These are phyloP conservation scores for Bruguiera sexangula DNA, from an alignment of 345 rosid species.

Conservation along the genomic window DNA sequence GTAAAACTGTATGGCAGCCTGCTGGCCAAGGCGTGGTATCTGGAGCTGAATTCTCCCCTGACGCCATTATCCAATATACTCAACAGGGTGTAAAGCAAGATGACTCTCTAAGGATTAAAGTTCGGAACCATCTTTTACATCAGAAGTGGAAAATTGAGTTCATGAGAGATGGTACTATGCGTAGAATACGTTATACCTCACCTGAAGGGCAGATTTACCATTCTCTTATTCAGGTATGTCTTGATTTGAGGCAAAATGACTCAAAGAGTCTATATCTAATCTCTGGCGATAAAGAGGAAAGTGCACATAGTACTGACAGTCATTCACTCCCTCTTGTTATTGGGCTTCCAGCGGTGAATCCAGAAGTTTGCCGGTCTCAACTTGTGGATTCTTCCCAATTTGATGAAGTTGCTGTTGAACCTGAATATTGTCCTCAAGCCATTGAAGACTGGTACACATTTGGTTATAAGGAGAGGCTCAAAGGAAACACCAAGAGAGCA, in stretches of 20 bases:
- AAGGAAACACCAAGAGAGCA: slow-evolving; percentile 1
- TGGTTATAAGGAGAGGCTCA: slow-evolving; percentile 4
- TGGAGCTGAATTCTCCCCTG: slow-evolving; percentile 52
- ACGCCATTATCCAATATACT: slow-evolving; percentile 40
- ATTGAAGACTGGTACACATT: slow-evolving; percentile 32
- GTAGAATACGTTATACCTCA: slow-evolving; percentile 51
- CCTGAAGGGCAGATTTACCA: slow-evolving; percentile 48
- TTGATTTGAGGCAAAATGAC: slow-evolving; percentile 18
- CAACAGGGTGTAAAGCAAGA: not conserved
- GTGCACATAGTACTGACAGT: slow-evolving; percentile 1
- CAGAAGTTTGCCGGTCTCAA: slow-evolving; percentile 9
- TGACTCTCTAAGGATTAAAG: slow-evolving; percentile 11
- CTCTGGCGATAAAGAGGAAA: slow-evolving; percentile 17
- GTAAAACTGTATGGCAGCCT: slow-evolving; percentile 37
- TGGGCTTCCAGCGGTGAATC: slow-evolving; percentile 7
- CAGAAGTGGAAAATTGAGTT: slow-evolving; percentile 57
- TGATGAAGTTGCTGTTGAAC: slow-evolving; percentile 18
- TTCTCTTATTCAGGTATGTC: slow-evolving; percentile 57
- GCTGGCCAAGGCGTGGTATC: slow-evolving; percentile 36
- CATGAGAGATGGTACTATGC: not conserved
- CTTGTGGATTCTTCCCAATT: slow-evolving; percentile 12
- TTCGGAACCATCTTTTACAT: slow-evolving; percentile 53
- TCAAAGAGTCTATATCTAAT: not conserved
- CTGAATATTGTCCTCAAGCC: slow-evolving; percentile 49
- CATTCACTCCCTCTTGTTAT: slow-evolving; percentile 6